Evolutionary conservation across 352 stramenopile genomes (phyloP).

Genomic region (Phytophthora parvispora): DNA sequence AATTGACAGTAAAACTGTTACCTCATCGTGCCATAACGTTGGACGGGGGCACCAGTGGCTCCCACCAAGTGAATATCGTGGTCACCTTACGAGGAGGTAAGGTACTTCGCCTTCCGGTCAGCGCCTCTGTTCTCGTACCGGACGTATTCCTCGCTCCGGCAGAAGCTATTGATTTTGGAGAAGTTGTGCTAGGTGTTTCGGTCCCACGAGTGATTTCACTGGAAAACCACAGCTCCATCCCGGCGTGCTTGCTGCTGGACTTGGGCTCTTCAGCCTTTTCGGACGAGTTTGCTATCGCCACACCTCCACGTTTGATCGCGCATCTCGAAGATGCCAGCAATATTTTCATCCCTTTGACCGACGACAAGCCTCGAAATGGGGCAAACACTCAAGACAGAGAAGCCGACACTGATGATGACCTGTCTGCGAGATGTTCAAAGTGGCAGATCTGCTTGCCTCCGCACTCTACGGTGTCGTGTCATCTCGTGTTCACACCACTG

Average conservation of each 20-base stretch:
- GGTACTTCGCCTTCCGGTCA: conserved; percentile 71
- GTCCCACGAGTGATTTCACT: conserved; percentile 74
- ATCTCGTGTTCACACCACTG: conserved; percentile 82
- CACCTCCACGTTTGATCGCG: conserved; percentile 57
- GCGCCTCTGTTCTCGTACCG: conserved; percentile 77
- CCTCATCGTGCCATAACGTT: conserved; percentile 63
- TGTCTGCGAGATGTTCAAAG: conserved; percentile 39
- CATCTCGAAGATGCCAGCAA: conserved; percentile 83
- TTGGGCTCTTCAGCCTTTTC: conserved; percentile 48
- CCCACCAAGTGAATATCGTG: conserved; percentile 49
- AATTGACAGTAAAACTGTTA: conserved; percentile 64
- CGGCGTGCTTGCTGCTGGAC: conserved; percentile 83
- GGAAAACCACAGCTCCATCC: conserved; percentile 85
- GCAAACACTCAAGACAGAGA: conserved; percentile 8
- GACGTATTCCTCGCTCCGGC: conserved; percentile 72
- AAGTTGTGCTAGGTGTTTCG: conserved; percentile 82
- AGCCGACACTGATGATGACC: not conserved
- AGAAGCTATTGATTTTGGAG: conserved; percentile 74
- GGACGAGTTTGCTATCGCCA: conserved; percentile 75
- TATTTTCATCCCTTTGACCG: conserved; percentile 75
- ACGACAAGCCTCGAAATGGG: conserved; percentile 10
- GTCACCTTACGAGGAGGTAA: conserved; percentile 72
- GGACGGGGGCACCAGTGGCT: conserved; percentile 52
- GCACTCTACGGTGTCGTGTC: conserved; percentile 71
- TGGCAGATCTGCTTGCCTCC: conserved; percentile 85